phyloP scores from a whole-genome alignment of 2,329 filamentous ascomycete genomes.

The Colletotrichum gigasporum region DNA sequence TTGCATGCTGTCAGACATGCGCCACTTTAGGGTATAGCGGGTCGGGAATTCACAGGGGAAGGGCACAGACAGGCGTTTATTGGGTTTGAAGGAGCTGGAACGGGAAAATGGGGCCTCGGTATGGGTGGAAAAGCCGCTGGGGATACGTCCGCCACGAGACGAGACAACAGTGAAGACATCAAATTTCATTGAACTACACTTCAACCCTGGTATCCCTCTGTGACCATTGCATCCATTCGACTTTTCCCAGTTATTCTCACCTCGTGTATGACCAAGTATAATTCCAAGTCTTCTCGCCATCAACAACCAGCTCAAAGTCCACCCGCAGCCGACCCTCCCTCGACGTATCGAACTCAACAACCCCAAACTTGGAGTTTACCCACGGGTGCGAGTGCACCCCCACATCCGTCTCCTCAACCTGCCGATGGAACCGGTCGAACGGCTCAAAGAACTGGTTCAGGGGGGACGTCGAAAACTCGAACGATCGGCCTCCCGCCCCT shows the following conservation, averaged over 20 bases:
- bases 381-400: conserved; percentile 24
- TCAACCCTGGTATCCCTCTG: too few species aligned
- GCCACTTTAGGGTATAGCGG: conserved; percentile 6
- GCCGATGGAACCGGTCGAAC: conserved; percentile 65
- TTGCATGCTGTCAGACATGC: conserved; percentile 17
- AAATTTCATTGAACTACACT: too few species aligned
- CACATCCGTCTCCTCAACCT: conserved; percentile 52
- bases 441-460: conserved; percentile 77
- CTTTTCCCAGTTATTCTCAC: background rate
- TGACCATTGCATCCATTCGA: too few species aligned
- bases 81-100: background rate
- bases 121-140: background rate
- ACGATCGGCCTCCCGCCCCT: conserved; percentile 54
- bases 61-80: conserved; percentile 13
- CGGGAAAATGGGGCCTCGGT: too few species aligned
- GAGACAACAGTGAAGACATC: too few species aligned
- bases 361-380: conserved; percentile 22
- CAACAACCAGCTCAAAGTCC: conserved; percentile 18
- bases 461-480: conserved; percentile 74
- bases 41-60: background rate
- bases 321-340: background rate
- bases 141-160: background rate
- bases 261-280: conserved; percentile 9
- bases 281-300: conserved; percentile 12
- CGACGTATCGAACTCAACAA: conserved; percentile 10